Base-by-base conservation (phyloP, 192 early-diverging fungal genomes). In the Funneliformis mosseae region DNA sequence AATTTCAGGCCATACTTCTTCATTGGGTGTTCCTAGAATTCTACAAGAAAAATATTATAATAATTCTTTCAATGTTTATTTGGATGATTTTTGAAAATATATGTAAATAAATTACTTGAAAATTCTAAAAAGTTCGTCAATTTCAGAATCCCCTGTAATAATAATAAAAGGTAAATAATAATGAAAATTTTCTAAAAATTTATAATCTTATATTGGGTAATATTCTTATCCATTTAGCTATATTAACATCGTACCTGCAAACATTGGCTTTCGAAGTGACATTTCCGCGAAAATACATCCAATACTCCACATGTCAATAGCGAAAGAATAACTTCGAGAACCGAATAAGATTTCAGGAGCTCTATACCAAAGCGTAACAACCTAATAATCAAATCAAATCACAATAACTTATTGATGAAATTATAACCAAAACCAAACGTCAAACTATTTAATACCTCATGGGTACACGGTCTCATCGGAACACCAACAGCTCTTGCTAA, bases 231-330 rank as follows among this genome's bases (percentile, higher is more conserved):
- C 39, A 39, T 43, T 42, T 18, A 43, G 14, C 12, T 14, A 33
- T 28, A 33, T 69, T 18, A 27, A 28, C 7, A 75, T 1, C 18
- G 48, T 88, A 86, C 95, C 96, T 38, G 97, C 94, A 74, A 98
- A 98, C 43, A 98, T 81, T 3, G 97, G 94, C 9, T 84, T 84
- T 59, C 92, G 87, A 55, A 86, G 84, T 50, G 89, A 88, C 95
- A 99, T 95, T 86, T 99, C 98, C 41, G 96, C 96, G 89, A 99
- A 94, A 78, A 99, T 97, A 84, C 97, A 98, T 0, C 96, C 98
- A 71, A 97, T 91, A 75, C 92, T 94, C 98, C 98, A 99, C 88
- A 99, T 97, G 84, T 99, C 98, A 48, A 99, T 93, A 8, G 92
- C 93, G 14, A 94, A 96, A 14, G 94, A 94, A 86, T 99, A 99